Percentiles rank a stretch among this genome's conserved stretches.
Conservation (phyloP, 2,329 filamentous ascomycete genomes). For the Xylaria sp. region DNA sequence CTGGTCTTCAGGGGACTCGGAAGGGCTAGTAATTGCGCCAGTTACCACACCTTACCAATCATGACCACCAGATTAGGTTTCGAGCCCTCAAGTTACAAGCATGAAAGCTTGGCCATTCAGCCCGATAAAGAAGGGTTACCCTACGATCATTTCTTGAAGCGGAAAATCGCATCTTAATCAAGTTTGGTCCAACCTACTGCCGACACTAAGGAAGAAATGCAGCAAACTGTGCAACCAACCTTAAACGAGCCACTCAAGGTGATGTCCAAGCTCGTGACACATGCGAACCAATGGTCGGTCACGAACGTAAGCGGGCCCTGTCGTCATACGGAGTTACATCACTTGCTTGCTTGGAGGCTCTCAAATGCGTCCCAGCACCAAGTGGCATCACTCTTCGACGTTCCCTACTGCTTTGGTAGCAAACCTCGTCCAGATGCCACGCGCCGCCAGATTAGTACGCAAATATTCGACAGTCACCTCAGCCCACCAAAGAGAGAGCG, state of each 20-base stretch:
- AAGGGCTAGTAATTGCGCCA: constrained; percentile 20
- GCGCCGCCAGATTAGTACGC: constrained; percentile 15
- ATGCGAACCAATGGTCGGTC: constrained; percentile 34
- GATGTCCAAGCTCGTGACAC: constrained; percentile 38
- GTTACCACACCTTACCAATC: constrained; percentile 32
- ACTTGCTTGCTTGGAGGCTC: constrained; percentile 38
- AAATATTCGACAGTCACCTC: constrained; percentile 24
- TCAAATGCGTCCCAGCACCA: constrained; percentile 25
- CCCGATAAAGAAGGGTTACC: constrained; percentile 33
- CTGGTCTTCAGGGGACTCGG: constrained; percentile 15
- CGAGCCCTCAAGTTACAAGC: constrained; percentile 22
- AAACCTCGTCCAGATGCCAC: constrained; percentile 21
- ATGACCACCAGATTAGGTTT: constrained; percentile 31
- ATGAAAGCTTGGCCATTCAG: constrained; percentile 30
- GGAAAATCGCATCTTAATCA: constrained; percentile 36
- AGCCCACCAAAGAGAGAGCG: constrained; percentile 28
- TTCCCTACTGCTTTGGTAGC: constrained; percentile 26
- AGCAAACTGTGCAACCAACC: constrained; percentile 37
- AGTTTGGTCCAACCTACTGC: constrained; percentile 30
- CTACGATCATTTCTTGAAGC: constrained; percentile 38
- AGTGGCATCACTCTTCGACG: constrained; percentile 23
- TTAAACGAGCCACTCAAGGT: constrained; percentile 32
- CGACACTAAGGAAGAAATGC: constrained; percentile 32
- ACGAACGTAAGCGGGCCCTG: constrained; percentile 32
- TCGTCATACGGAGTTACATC: constrained; percentile 38